Base-by-base conservation (phyloP, 805 yeast genomes). In the Hanseniaspora meyeri region DNA sequence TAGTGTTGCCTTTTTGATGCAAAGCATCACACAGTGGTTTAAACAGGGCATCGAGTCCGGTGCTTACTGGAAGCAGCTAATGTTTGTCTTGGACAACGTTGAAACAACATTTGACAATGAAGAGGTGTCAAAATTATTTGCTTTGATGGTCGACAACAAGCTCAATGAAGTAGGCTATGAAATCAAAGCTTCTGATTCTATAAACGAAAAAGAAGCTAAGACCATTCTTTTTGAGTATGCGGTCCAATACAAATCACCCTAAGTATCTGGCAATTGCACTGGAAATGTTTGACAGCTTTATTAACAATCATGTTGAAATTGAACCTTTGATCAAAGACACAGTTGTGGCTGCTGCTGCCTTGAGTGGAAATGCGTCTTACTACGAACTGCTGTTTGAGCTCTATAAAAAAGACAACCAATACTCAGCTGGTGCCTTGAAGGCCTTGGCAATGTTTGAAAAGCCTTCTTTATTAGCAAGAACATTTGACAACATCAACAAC, bases 311-410 rank as follows among this genome's bases (percentile, higher is more conserved):
- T 61, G 69, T 74, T 34, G 86, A 87, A 36, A 75, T 87, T 60
- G 80, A 86, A 67, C 87, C 95, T 57, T 82, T 86, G 71, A 70
- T 87, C 62, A 79, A 85, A 68, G 77, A 76, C 3, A 64, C 83
- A 14, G 80, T 87, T n/a, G 87, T 85, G 70, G 70, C 68, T 54
- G 71, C 81, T 16, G 86, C 78, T 59, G 87, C 89, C 51, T 76
- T 76, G 66, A 65, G 68, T 49, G 95, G 95, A 61, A 80, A 80
- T 58, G 72, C 64, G 31, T 72, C 75, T 52, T 80, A 80, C 58
- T 87, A 81, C 70, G 83, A 85, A 57, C 76, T 78, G 62, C 68
- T 87, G 50, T 75, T 75, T 60, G 65, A 75, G 32, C 77, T 85
- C 59, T 85, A 83, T 74, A 69, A 73, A 59, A 77, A 77, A 60